Percentiles rank a stretch among this genome's conserved stretches.
Conservation (phyloP, 2,329 filamentous ascomycete genomes). For the Colletotrichum trifolii region DNA sequence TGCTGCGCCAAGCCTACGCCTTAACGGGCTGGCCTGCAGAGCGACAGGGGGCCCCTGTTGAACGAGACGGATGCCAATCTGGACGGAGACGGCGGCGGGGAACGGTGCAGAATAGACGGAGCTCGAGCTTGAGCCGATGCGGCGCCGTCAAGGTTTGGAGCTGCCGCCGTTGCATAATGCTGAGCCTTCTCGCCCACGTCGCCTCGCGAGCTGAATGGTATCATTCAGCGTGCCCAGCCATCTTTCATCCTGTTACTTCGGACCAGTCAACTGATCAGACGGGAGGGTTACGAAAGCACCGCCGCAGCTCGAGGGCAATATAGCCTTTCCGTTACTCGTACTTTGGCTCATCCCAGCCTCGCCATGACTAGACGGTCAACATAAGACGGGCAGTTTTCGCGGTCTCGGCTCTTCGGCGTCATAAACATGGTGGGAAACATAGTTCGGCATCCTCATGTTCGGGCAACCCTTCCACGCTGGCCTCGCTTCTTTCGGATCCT, state of each 20-base stretch:
- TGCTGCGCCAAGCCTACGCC: slow-evolving; percentile 15
- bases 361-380: not conserved
- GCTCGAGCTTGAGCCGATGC: slow-evolving; percentile 31
- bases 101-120: slow-evolving; percentile 29
- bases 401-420: slow-evolving; percentile 28
- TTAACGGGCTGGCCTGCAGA: slow-evolving; percentile 14
- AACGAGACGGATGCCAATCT: slow-evolving; percentile 10
- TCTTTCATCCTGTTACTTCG: not conserved
- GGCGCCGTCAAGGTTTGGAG: slow-evolving; percentile 33
- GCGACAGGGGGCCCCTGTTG: slow-evolving; percentile 17
- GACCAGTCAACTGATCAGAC: slow-evolving; percentile 29
- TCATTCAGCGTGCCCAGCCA: slow-evolving; percentile 11
- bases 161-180: slow-evolving; percentile 33
- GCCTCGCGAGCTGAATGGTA: slow-evolving; percentile 20
- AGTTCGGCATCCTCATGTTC: not conserved
- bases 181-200: slow-evolving; percentile 34
- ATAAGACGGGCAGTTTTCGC: slow-evolving; percentile 17
- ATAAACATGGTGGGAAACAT: not conserved
- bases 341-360: slow-evolving; percentile 17
- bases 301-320: slow-evolving; percentile 18
- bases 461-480: not conserved
- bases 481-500: slow-evolving; percentile 11
- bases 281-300: slow-evolving; percentile 30
- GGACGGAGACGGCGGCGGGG: slow-evolving; percentile 14
- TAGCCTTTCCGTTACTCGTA: slow-evolving; percentile 10